These are phyloP conservation scores for Suhomyces choctaworum DNA, from an alignment of 1,139 yeast genomes.

Conservation along the genomic window DNA sequence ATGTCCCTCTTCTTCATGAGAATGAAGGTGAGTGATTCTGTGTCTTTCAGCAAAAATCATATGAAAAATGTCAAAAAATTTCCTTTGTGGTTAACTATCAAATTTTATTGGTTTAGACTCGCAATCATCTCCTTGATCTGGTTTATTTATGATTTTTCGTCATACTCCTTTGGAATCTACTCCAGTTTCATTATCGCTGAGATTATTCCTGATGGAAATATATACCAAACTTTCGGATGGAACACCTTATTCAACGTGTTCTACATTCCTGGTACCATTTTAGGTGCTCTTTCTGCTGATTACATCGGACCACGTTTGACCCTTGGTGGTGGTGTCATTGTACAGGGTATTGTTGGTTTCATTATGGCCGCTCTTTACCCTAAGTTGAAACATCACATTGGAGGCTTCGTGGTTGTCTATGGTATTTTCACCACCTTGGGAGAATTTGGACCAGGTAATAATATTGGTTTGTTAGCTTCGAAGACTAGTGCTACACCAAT, in stretches of 20 bases:
- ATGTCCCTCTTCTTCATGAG: constrained; percentile 74
- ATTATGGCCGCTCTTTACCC: constrained; percentile 76
- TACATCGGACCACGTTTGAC: constrained; percentile 87
- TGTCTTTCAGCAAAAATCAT: constrained; percentile 65
- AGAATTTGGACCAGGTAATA: constrained; percentile 94
- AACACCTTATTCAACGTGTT: constrained; percentile 83
- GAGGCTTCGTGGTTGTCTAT: constrained; percentile 77
- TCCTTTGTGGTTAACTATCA: constrained; percentile 70
- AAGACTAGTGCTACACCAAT: constrained; percentile 85
- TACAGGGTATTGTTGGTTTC: constrained; percentile 82
- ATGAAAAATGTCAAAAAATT: constrained; percentile 59
- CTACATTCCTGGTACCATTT: constrained; percentile 84
- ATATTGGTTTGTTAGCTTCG: constrained; percentile 83
- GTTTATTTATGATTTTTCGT: constrained; percentile 89
- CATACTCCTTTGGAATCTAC: constrained; percentile 84
- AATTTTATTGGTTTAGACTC: constrained; percentile 84
- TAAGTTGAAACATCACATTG: constrained; percentile 59
- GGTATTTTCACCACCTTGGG: constrained; percentile 87
- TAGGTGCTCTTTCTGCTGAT: constrained; percentile 84
- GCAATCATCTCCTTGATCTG: constrained; percentile 72
- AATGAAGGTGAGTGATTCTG: constrained; percentile 70
- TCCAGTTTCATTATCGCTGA: constrained; percentile 64
- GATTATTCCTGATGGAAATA: constrained; percentile 60
- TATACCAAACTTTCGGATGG: constrained; percentile 88
- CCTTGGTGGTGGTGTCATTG: constrained; percentile 61